phyloP scores from a whole-genome alignment of 2,329 filamentous ascomycete species.

The Fonsecaea multimorphosa region DNA sequence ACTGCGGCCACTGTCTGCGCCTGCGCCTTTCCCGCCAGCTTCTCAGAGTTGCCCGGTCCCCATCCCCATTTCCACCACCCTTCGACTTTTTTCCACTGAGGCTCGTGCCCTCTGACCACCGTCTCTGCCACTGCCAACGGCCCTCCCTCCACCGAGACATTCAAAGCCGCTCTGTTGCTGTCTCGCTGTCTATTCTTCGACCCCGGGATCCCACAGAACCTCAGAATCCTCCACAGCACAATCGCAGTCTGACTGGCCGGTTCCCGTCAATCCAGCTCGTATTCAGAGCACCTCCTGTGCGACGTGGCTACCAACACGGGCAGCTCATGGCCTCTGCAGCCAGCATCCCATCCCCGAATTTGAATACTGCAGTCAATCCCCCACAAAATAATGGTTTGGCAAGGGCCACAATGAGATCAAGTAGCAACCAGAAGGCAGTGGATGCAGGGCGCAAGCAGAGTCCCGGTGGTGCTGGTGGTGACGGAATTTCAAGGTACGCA shows the following conservation, averaged over 20 bases:
- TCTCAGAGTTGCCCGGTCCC: conserved; percentile 14
- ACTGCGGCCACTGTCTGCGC: conserved; percentile 21
- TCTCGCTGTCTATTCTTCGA: conserved; percentile 13
- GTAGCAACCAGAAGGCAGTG: conserved; percentile 34
- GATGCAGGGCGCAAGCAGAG: conserved; percentile 39
- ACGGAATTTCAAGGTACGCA: conserved; percentile 33
- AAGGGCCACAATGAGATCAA: conserved; percentile 38
- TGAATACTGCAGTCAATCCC: conserved; percentile 17
- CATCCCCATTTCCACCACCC: conserved; percentile 24
- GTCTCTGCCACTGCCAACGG: conserved; percentile 11
- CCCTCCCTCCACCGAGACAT: conserved; percentile 26
- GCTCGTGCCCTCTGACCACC: conserved; percentile 29
- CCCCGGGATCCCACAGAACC: conserved; percentile 14
- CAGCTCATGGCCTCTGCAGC: conserved; percentile 40
- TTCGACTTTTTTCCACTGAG: conserved; percentile 22
- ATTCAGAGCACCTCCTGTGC: conserved; percentile 34
- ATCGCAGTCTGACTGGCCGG: conserved; percentile 36
- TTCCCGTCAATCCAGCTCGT: conserved; percentile 33
- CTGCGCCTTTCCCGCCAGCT: conserved; percentile 23
- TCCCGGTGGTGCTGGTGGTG: conserved; percentile 36
- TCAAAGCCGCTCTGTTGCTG: conserved; percentile 21
- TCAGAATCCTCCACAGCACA: conserved; percentile 7
- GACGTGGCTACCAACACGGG: conserved; percentile 33
- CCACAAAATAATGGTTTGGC: conserved; percentile 37
- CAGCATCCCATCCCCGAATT: conserved; percentile 30